These are phyloP conservation scores for Mortierella sp. DNA, from an alignment of 371 early-diverging fungal genomes.

Conservation along the genomic window DNA sequence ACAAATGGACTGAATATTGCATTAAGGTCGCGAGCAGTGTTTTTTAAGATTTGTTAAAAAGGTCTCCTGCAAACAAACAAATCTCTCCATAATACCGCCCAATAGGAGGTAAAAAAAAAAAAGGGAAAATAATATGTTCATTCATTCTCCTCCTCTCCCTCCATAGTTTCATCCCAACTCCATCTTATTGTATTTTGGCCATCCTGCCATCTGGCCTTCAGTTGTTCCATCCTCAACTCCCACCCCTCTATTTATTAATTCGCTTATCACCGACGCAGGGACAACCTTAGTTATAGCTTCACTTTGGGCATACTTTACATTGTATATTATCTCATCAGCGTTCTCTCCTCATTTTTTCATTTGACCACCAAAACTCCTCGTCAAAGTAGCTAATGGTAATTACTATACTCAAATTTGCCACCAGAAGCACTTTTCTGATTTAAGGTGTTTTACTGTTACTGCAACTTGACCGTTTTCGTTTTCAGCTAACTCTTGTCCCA, in stretches of 20 bases:
- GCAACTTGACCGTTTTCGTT: constrained; percentile 1
- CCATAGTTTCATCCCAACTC: constrained; percentile 1
- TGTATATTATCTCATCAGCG: constrained; percentile 1
- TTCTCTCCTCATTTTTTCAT: background rate
- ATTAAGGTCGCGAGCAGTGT: background rate
- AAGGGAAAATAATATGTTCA: background rate
- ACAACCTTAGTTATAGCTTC: background rate
- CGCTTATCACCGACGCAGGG: background rate
- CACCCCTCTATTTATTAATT: background rate
- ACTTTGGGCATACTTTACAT: background rate
- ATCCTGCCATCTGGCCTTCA: constrained; percentile 3
- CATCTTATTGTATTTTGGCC: background rate
- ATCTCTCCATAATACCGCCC: background rate
- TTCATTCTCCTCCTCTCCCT: constrained; percentile 1
- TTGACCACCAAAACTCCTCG: background rate
- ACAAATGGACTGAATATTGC: background rate
- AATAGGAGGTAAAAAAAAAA: background rate
- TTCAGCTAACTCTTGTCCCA: background rate
- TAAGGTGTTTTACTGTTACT: background rate
- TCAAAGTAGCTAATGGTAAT: constrained; percentile 5
- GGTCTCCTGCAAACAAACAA: background rate
- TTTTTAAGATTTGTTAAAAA: too few relatives aligned
- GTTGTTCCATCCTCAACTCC: background rate
- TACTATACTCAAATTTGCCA: background rate
- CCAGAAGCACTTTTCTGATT: background rate